These are phyloP conservation scores for Debaryomycetaceae sp. DNA, from an alignment of 1,139 yeast species.

Conservation along the genomic window DNA sequence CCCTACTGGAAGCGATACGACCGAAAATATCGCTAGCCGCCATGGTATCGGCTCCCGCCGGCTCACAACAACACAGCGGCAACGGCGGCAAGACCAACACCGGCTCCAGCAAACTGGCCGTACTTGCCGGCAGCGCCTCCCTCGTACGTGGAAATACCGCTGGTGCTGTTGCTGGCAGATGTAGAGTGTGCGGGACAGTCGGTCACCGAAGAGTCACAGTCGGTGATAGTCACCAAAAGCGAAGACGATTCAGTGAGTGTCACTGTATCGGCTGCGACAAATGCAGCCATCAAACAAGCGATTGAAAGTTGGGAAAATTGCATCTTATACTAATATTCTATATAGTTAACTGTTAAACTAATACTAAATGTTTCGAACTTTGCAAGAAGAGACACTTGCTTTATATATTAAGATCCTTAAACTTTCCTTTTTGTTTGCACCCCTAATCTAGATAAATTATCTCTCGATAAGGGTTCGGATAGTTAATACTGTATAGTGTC, in stretches of 20 bases:
- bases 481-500: too few species aligned
- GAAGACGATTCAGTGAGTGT: slow-evolving; percentile 11
- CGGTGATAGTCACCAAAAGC: slow-evolving; percentile 29
- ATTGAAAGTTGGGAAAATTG: slow-evolving; percentile 1
- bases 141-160: slow-evolving; percentile 17
- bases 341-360: neutral
- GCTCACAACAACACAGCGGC: slow-evolving; percentile 5
- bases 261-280: neutral
- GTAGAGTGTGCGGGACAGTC: slow-evolving; percentile 23
- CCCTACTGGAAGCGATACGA: neutral
- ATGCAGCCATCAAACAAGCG: neutral
- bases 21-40: neutral
- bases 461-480: neutral
- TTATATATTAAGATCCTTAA: neutral
- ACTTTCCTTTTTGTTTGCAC: neutral
- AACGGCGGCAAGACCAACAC: slow-evolving; percentile 29
- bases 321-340: neutral
- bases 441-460: neutral
- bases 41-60: neutral
- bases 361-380: neutral
- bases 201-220: slow-evolving; percentile 25
- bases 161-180: slow-evolving; percentile 8
- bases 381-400: neutral
- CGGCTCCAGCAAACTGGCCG: slow-evolving; percentile 17
- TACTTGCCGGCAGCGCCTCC: slow-evolving; percentile 12